Percentiles rank a stretch among this genome's conserved stretches.
Conservation (phyloP, 257 asterid genomes). For the Echites panduratus region DNA sequence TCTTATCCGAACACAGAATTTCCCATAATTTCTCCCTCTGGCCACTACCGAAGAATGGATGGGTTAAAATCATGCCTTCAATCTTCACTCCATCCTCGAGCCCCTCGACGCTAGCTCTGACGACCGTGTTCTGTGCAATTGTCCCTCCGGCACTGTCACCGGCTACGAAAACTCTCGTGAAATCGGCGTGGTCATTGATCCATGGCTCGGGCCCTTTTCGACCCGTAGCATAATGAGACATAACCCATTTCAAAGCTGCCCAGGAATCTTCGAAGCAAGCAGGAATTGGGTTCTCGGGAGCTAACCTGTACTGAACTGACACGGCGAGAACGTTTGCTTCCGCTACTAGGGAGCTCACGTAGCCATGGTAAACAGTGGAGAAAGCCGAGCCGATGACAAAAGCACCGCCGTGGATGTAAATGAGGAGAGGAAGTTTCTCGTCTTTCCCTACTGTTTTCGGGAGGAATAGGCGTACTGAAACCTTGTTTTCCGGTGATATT, state of each 20-base stretch:
- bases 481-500: slow-evolving; percentile 27
- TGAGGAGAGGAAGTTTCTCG: slow-evolving; percentile 42
- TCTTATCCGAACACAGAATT: slow-evolving; percentile 27
- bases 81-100: slow-evolving; percentile 17
- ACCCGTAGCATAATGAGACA: slow-evolving; percentile 32
- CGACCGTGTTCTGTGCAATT: slow-evolving; percentile 43
- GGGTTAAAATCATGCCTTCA: slow-evolving; percentile 44
- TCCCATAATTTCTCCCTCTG: slow-evolving; percentile 7
- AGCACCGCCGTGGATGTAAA: slow-evolving; percentile 59
- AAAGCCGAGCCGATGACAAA: slow-evolving; percentile 37
- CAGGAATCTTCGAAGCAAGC: slow-evolving; percentile 68
- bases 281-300: slow-evolving; percentile 56
- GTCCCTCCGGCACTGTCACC: slow-evolving; percentile 87
- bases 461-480: slow-evolving; percentile 38
- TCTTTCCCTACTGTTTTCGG: slow-evolving; percentile 17
- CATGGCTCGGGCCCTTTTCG: slow-evolving; percentile 50
- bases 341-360: slow-evolving; percentile 26
- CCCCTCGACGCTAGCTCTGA: slow-evolving; percentile 17
- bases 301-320: slow-evolving; percentile 60
- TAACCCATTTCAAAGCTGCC: slow-evolving; percentile 57
- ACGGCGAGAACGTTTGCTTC: slow-evolving; percentile 39
- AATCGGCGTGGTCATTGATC: slow-evolving; percentile 56
- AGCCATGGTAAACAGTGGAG: slow-evolving; percentile 27
- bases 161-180: slow-evolving; percentile 41
- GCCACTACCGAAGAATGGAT: slow-evolving; percentile 57